Conservation (phyloP, 192 early-diverging fungal genomes). For the Anaeromyces robustus region DNA sequence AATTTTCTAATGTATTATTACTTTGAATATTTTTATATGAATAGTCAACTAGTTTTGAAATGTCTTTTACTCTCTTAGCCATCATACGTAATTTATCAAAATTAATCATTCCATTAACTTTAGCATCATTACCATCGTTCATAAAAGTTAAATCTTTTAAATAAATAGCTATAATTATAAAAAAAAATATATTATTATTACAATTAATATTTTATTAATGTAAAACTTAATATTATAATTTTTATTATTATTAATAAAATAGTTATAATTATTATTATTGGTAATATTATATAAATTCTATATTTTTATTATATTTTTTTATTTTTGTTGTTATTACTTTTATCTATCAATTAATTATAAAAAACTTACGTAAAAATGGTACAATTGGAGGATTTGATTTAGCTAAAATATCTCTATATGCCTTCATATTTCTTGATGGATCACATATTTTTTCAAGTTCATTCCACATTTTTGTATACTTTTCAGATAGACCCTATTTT, state of each 20-base stretch:
- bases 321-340: too few relatives aligned
- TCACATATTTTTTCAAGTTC: conserved; percentile 38
- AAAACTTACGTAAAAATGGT: conserved; percentile 35
- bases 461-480: conserved; percentile 20
- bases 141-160: conserved; percentile 45
- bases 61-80: conserved; percentile 27
- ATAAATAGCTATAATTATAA: conserved; percentile 26
- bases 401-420: conserved; percentile 24
- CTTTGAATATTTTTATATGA: too few relatives aligned
- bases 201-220: neutral
- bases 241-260: too few relatives aligned
- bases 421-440: conserved; percentile 44
- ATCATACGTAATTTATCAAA: conserved; percentile 50
- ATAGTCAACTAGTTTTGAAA: neutral
- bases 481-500: conserved; percentile 21
- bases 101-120: conserved; percentile 36
- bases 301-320: too few relatives aligned
- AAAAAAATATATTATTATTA: too few relatives aligned
- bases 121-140: conserved; percentile 43
- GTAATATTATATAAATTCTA: too few relatives aligned
- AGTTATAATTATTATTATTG: too few relatives aligned
- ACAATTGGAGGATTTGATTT: conserved; percentile 31
- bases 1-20: too few relatives aligned
- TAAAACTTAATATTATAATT: too few relatives aligned
- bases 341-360: neutral